Conservation (phyloP, 176 grass and related monocot genomes). For the Aegilops sharonensis region DNA sequence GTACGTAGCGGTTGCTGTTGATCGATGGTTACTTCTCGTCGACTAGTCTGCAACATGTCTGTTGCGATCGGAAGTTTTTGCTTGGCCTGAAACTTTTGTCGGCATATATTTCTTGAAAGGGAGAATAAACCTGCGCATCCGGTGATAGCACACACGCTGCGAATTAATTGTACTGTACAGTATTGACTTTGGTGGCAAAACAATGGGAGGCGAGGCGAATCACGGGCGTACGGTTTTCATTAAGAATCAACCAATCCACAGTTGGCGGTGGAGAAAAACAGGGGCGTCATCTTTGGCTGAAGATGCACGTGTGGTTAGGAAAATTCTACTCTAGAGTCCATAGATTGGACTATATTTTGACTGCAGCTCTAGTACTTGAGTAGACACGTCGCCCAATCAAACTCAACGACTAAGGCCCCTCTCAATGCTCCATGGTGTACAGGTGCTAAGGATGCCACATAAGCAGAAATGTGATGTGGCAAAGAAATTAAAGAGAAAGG, state of each 20-base stretch:
- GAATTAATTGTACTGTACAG: background rate
- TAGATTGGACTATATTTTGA: background rate
- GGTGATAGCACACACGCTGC: no score
- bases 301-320: background rate
- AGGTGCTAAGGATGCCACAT: no score
- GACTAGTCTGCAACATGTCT: background rate
- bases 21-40: background rate
- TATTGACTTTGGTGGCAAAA: constrained; percentile 1
- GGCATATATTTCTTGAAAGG: no score
- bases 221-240: background rate
- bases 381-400: no score
- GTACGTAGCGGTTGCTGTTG: background rate
- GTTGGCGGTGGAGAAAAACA: background rate
- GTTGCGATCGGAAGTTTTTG: background rate
- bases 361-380: no score
- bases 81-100: background rate
- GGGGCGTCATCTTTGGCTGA: background rate
- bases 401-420: no score
- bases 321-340: no score
- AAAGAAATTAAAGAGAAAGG: no score
- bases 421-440: no score
- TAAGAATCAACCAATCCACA: constrained; percentile 1
- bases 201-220: background rate
- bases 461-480: no score
- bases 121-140: no score